Conservation (phyloP, 495 filamentous ascomycete genomes). For the Entonaema liquescens region DNA sequence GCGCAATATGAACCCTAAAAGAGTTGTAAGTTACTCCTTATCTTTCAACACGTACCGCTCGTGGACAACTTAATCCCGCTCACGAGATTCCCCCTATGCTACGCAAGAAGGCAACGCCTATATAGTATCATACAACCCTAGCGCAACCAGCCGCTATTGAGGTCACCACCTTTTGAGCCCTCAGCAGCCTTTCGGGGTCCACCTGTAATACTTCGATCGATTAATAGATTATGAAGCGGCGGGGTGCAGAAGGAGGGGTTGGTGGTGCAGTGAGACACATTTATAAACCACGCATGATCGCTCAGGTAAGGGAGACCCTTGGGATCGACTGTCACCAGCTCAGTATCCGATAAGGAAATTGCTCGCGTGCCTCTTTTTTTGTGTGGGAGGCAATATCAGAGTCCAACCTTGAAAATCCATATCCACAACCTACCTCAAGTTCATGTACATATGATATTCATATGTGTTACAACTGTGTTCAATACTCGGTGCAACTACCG, state of each 20-base stretch:
- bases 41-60: constrained; percentile 11
- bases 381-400: constrained; percentile 18
- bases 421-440: background rate
- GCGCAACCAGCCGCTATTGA: constrained; percentile 4
- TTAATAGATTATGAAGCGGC: constrained; percentile 5
- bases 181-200: background rate
- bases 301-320: background rate
- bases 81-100: background rate
- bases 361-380: constrained; percentile 27
- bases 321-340: background rate
- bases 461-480: background rate
- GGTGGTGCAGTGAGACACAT: constrained; percentile 12
- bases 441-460: background rate
- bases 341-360: constrained; percentile 24
- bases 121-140: background rate
- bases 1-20: constrained; percentile 6
- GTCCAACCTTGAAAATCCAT: constrained; percentile 4
- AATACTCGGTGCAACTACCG: background rate
- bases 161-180: background rate
- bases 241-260: constrained; percentile 5
- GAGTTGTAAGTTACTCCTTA: background rate
- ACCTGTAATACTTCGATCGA: background rate
- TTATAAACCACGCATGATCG: constrained; percentile 2
- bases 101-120: background rate
- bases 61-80: background rate